phyloP scores from a whole-genome alignment of 1,139 yeast genomes.

The Tardiomyces digboiensis region DNA sequence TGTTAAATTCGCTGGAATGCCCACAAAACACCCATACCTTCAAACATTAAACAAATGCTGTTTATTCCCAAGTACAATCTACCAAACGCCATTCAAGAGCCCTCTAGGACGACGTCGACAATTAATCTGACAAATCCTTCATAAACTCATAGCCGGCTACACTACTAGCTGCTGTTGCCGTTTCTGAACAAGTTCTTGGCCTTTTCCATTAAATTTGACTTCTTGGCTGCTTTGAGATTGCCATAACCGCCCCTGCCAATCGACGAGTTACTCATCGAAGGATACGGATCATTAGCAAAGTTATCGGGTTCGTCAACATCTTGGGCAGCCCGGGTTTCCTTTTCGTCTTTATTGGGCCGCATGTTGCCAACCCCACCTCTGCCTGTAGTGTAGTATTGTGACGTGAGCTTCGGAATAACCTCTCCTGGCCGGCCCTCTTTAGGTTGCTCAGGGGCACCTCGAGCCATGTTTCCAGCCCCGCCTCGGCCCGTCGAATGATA shows the following conservation, averaged over 20 bases:
- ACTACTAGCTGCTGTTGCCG: background rate
- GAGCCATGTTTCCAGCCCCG: constrained; percentile 65
- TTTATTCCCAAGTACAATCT: too few species aligned
- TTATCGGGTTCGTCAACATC: constrained; percentile 46
- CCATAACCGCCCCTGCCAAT: constrained; percentile 34
- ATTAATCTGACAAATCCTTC: too few species aligned
- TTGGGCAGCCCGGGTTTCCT: constrained; percentile 53
- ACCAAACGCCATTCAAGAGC: too few species aligned
- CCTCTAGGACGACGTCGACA: too few species aligned
- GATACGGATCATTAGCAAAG: constrained; percentile 3
- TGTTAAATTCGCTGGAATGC: too few species aligned
- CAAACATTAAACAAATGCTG: too few species aligned
- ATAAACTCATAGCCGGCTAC: too few species aligned
- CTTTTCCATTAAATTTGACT: constrained; percentile 9
- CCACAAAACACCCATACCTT: too few species aligned
- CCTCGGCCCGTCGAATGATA: constrained; percentile 65
- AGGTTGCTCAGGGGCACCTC: constrained; percentile 33
- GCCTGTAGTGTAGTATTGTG: constrained; percentile 59
- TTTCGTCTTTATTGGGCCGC: constrained; percentile 54
- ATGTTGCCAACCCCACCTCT: constrained; percentile 80
- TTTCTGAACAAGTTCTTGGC: constrained; percentile 12
- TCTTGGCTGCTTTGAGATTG: constrained; percentile 19
- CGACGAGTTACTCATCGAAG: constrained; percentile 7
- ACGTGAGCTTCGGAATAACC: constrained; percentile 50
- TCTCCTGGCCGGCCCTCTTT: constrained; percentile 33